Evolutionary conservation across 2,329 filamentous ascomycete species (phyloP).

Genomic region (Diaporthe citriasiana): DNA sequence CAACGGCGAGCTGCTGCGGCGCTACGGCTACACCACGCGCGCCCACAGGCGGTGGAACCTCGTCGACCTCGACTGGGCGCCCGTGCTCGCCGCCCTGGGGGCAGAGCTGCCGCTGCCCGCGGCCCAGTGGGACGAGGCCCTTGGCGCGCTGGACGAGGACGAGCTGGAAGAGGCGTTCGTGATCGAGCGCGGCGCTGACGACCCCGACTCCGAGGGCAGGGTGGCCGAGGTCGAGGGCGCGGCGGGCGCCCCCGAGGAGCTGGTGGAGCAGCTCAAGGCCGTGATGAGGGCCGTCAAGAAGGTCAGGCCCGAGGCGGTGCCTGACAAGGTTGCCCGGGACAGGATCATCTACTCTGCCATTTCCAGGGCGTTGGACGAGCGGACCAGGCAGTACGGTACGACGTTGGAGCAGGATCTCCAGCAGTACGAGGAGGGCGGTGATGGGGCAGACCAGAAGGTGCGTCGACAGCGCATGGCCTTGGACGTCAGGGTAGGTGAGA

Average conservation of each 20-base stretch:
- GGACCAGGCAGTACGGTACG: constrained; percentile 49
- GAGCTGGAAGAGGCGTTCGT: constrained; percentile 83
- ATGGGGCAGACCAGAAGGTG: constrained; percentile 31
- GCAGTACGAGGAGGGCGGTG: constrained; percentile 29
- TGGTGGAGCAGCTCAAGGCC: constrained; percentile 65
- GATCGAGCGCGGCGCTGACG: constrained; percentile 68
- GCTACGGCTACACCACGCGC: constrained; percentile 89
- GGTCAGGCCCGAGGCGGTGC: constrained; percentile 56
- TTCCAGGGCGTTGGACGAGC: constrained; percentile 47
- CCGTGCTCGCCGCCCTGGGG: constrained; percentile 63
- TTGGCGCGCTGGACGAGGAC: constrained; percentile 59
- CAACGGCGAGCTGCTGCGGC: constrained; percentile 83
- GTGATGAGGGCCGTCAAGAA: constrained; percentile 66
- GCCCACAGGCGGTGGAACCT: constrained; percentile 86
- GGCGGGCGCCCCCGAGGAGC: constrained; percentile 62
- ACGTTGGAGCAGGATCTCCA: constrained; percentile 49
- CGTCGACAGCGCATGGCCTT: constrained; percentile 49
- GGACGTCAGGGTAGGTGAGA: constrained; percentile 54
- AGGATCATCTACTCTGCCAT: constrained; percentile 60
- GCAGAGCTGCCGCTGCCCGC: constrained; percentile 55
- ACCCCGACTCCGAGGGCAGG: constrained; percentile 63
- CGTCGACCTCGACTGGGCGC: constrained; percentile 78
- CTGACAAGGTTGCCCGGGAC: constrained; percentile 65
- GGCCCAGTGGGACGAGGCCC: constrained; percentile 40
- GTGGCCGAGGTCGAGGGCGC: constrained; percentile 53